A percentile compares a stretch with the other conserved stretches of the same genome.
phyloP scores from a whole-genome alignment of 257 asterid genomes.

The Scutellaria barbata region DNA sequence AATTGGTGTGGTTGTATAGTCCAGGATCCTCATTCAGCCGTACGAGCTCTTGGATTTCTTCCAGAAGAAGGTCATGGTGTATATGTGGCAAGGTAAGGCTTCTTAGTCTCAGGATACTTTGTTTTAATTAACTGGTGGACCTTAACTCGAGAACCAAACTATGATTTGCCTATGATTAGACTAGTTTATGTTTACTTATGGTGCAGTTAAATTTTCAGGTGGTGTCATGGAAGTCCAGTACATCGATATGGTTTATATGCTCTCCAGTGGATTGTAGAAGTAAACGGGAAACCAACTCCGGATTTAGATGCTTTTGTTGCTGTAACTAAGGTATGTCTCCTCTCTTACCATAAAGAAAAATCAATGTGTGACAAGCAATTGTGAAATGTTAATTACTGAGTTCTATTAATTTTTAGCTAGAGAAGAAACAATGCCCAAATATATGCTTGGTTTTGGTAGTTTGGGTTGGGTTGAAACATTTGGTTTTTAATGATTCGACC shows the following conservation, averaged over 20 bases:
- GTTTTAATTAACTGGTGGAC: constrained; percentile 13
- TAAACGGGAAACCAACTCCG: constrained; percentile 90
- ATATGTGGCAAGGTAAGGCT: constrained; percentile 81
- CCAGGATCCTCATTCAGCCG: constrained; percentile 94
- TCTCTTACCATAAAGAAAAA: not conserved
- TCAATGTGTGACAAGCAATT: not conserved
- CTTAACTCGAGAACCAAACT: not conserved
- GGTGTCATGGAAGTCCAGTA: constrained; percentile 99
- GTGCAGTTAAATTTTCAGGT: constrained; percentile 54
- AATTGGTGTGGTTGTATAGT: constrained; percentile 97
- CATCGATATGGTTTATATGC: constrained; percentile 93
- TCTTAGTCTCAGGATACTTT: constrained; percentile 18
- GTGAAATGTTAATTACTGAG: not conserved
- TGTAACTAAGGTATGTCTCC: constrained; percentile 72
- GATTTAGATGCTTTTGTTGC: constrained; percentile 86
- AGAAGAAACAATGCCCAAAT: no score
- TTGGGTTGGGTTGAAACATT: no score
- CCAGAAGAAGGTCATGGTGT: constrained; percentile 99
- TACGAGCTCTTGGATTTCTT: constrained; percentile 96
- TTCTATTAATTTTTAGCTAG: no score
- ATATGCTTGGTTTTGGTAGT: no score
- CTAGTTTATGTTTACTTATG: not conserved
- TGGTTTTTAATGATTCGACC: no score
- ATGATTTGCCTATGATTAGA: no score
- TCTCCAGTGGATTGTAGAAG: constrained; percentile 97